phyloP scores from a whole-genome alignment of 2,329 filamentous ascomycete genomes.

The Mycosphaerella sp. region DNA sequence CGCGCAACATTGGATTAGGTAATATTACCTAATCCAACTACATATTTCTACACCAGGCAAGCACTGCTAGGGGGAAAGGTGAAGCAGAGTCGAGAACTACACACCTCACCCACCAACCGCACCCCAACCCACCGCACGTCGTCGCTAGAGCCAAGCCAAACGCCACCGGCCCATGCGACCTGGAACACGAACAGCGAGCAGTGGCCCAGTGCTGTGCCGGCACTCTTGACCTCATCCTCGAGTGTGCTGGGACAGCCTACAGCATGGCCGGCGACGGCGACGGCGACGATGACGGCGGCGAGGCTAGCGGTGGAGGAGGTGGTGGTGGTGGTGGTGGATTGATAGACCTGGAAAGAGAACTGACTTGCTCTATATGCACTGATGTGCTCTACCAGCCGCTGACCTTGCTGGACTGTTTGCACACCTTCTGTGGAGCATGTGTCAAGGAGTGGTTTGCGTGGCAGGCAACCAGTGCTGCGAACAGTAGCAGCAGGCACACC shows the following conservation, averaged over 20 bases:
- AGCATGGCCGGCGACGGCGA: neutral
- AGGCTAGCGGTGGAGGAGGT: neutral
- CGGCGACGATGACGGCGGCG: conserved; percentile 9
- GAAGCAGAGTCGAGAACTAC: too few relatives aligned
- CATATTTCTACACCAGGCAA: too few relatives aligned
- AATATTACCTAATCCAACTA: too few relatives aligned
- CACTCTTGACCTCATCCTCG: neutral
- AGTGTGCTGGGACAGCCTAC: neutral
- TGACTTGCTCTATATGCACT: conserved; percentile 96
- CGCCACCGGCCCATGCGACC: too few relatives aligned
- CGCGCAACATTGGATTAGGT: too few relatives aligned
- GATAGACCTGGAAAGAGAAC: conserved; percentile 77
- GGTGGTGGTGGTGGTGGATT: conserved; percentile 18
- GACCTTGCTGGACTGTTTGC: conserved; percentile 37
- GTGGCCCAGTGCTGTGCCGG: too few relatives aligned
- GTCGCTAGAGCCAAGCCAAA: too few relatives aligned
- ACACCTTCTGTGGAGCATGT: conserved; percentile 89
- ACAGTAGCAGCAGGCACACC: conserved; percentile 14
- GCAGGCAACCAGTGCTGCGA: conserved; percentile 58
- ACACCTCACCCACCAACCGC: too few relatives aligned
- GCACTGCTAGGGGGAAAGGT: too few relatives aligned
- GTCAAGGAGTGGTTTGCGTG: conserved; percentile 92
- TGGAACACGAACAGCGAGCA: neutral
- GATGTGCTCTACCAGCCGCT: conserved; percentile 51
- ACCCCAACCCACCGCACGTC: too few relatives aligned